Conservation (phyloP, 306 rosid genomes). For the Senna siamea region DNA sequence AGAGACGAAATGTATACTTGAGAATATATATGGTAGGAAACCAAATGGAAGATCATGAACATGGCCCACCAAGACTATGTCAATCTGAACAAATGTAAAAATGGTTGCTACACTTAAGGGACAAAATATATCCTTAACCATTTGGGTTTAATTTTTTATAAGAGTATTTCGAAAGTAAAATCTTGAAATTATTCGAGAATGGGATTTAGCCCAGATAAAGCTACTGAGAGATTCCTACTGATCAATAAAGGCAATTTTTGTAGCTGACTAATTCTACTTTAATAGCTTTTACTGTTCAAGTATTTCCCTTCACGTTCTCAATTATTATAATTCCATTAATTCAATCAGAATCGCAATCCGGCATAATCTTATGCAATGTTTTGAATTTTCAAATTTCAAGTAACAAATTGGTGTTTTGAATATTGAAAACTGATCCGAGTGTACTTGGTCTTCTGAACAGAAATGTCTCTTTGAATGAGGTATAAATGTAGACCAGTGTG, state of each 20-base stretch:
- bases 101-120: neutral
- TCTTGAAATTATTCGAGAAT: no score
- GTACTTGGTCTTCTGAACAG: neutral
- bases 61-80: constrained; percentile 40
- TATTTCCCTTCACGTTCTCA: no score
- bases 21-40: constrained; percentile 49
- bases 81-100: constrained; percentile 24
- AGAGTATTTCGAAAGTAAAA: no score
- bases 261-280: no score
- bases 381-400: no score
- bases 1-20: constrained; percentile 21
- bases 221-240: no score
- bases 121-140: neutral
- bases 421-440: neutral
- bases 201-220: no score
- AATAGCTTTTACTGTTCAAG: no score
- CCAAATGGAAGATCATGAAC: constrained; percentile 34
- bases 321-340: no score
- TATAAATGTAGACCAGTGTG: neutral
- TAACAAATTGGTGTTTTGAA: no score
- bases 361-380: no score
- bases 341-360: no score
- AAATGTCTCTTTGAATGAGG: neutral
- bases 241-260: neutral
- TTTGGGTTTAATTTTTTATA: neutral